Evolutionary conservation across 148 eudicot species (phyloP).

Genomic region (Nepenthes gracilis): DNA sequence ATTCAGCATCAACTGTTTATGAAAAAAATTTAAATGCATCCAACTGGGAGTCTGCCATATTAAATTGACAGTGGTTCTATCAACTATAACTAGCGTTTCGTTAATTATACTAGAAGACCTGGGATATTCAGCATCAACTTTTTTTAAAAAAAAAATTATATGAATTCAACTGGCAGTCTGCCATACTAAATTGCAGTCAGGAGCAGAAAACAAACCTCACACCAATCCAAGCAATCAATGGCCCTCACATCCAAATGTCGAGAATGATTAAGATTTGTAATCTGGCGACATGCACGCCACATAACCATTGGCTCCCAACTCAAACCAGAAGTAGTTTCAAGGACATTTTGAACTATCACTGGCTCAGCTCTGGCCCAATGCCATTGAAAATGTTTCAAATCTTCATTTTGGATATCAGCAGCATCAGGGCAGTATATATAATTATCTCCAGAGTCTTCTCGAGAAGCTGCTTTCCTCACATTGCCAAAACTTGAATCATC

Average conservation of each 20-base stretch:
- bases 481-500: conserved; percentile 3
- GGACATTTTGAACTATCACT: conserved; percentile 14
- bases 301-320: conserved; percentile 38
- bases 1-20: no score
- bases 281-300: conserved; percentile 22
- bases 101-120: no score
- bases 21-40: no score
- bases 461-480: conserved; percentile 31
- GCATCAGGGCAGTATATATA: conserved; percentile 41
- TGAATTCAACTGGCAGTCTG: not conserved
- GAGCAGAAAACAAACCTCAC: conserved; percentile 30
- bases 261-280: conserved; percentile 14
- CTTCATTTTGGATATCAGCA: conserved; percentile 18
- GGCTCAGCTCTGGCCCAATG: conserved; percentile 26
- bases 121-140: not conserved
- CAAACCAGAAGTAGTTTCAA: conserved; percentile 11
- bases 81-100: no score
- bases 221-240: conserved; percentile 50
- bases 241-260: conserved; percentile 26
- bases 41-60: no score
- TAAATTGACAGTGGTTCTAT: no score
- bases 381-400: conserved; percentile 25
- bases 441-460: conserved; percentile 29
- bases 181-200: not conserved
- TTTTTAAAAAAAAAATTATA: no score